Base-by-base conservation (phyloP, 2,329 filamentous ascomycete genomes). In the Proliferodiscus dingleyae region DNA sequence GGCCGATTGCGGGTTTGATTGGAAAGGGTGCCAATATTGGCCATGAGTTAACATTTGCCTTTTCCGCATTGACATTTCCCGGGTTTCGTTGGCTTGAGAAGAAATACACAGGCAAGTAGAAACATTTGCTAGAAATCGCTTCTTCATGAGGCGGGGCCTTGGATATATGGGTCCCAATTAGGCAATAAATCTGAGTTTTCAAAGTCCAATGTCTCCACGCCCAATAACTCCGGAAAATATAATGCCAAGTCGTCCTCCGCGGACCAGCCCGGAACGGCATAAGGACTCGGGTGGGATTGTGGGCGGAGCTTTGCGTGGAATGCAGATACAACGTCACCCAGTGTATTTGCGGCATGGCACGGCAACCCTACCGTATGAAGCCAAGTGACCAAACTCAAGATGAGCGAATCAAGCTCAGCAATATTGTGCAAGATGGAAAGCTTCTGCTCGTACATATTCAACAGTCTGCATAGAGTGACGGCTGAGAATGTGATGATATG, bases 1-100 rank as follows among this genome's bases (percentile, higher is more conserved):
- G 83, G 0, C 81, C 81, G 0, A 77, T 87, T 49, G 81, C 80
- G 0, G 66, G 69, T 44, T 66, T 78, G n/a, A 81, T 80, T 41
- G 73, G 78, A 32, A 78, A 76, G 8, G 64, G 64, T 24, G 63
- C 61, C 3, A 66, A 66, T 87, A 87, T 69, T 87, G 83, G 82
- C 71, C 45, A 47, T 34, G 45, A 47, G 40, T 33, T 47, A 37
- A 47, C 45, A n/a, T 47, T 47, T 38, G 39, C 32, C 11, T 47
- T 47, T 19, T 47, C 45, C 9, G 39, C 45, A 4, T 19, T 47
- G 40, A 43, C 33, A 3, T 47, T 47, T 32, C 45, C 45, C 11
- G 11, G 42, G 7, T 43, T 47, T 19, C 38, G 45, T 6, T 47
- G 45, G 45, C 18, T 47, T 15, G 45, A 47, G 39, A 47, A 42